Base-by-base conservation (phyloP, 345 rosid genomes). In the Linum lewisii region DNA sequence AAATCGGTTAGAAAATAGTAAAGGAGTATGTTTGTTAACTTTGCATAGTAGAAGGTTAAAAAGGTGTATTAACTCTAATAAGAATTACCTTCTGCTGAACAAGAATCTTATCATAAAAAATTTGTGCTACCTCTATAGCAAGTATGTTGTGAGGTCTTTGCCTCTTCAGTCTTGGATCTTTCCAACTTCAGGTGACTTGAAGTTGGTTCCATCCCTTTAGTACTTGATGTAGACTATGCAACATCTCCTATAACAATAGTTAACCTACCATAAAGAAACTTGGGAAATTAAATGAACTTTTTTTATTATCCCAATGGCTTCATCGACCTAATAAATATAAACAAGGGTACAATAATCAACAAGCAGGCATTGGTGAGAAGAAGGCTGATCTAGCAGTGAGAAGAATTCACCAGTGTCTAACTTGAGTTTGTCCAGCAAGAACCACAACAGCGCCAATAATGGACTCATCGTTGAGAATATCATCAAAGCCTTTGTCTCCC, bases 351-450 rank as follows among this genome's bases (percentile, higher is more conserved):
- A 20, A 55, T 14, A 10, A 50, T 21, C 21, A 49, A 49, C 4
- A 16, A 49, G 4, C 18, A 49, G 9, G 9, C 38, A 34, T 34
- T 4, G 38, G 6, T 42, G n/a, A n/a, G n/a, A n/a, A n/a, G n/a
- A n/a, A n/a, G n/a, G n/a, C n/a, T n/a, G n/a, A n/a, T n/a, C n/a
- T n/a, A n/a, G n/a, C n/a, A n/a, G n/a, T n/a, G n/a, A n/a, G n/a
- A n/a, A n/a, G n/a, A n/a, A n/a, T n/a, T n/a, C n/a, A n/a, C n/a
- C n/a, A n/a, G n/a, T n/a, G n/a, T n/a, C n/a, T n/a, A n/a, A 92
- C 99, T 95, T 84, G 93, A 66, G 70, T 63, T 75, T 86, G 95
- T 38, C 85, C 97, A 75, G 97, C 95, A 64, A 93, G 77, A 73
- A 88, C 99, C n/a, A 93, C 95, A 60, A 89, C 95, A 72, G 87